phyloP scores from a whole-genome alignment of 495 filamentous ascomycete genomes.

The Trichoderma gamsii region DNA sequence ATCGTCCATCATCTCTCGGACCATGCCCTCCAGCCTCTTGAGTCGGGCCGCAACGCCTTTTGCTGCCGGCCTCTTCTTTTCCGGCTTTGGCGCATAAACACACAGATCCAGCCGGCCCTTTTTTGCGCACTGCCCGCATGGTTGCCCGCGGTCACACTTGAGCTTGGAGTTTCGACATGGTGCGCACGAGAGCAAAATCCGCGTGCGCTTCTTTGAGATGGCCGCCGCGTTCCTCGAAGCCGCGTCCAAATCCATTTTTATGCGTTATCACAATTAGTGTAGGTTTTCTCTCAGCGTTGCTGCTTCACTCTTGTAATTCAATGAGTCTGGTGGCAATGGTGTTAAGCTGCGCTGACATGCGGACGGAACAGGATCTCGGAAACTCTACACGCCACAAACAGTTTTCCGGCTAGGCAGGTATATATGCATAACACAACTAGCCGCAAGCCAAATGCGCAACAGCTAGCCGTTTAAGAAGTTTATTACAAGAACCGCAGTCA shows the following conservation, averaged over 20 bases:
- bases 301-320: neutral
- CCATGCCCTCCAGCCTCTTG: conserved; percentile 48
- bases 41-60: conserved; percentile 46
- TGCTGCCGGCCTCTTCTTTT: conserved; percentile 31
- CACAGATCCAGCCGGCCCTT: conserved; percentile 38
- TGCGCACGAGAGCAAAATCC: conserved; percentile 37
- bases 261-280: neutral
- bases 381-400: neutral
- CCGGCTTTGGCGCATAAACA: conserved; percentile 38
- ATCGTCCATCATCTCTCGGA: conserved; percentile 41
- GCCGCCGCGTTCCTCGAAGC: neutral
- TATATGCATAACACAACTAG: conserved; percentile 5
- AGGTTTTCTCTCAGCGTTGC: neutral
- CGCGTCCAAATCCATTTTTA: neutral
- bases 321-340: neutral
- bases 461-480: neutral
- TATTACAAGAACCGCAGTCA: neutral
- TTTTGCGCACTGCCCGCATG: conserved; percentile 40
- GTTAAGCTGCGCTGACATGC: neutral
- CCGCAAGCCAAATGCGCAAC: neutral
- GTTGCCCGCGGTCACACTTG: conserved; percentile 32
- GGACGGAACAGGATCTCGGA: neutral
- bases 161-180: conserved; percentile 40
- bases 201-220: conserved; percentile 27
- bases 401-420: neutral